These are phyloP conservation scores for Debaryomyces psychrophilus DNA, from an alignment of 1,139 yeast species.

Conservation along the genomic window DNA sequence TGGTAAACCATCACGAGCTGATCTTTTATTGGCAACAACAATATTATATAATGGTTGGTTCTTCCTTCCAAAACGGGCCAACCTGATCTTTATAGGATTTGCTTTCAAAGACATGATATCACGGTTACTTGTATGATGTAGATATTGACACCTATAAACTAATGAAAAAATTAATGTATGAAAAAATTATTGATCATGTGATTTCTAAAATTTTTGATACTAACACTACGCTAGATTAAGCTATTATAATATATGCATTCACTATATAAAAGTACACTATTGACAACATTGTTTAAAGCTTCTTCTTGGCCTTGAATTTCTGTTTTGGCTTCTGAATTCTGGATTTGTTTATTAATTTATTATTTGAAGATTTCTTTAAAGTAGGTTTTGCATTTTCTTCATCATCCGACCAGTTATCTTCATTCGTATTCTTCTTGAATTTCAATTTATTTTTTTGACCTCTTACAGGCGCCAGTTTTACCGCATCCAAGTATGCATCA, in stretches of 20 bases:
- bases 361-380: slow-evolving; percentile 16
- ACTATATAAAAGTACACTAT: slow-evolving; percentile 5
- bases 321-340: slow-evolving; percentile 45
- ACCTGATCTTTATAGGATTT: slow-evolving; percentile 56
- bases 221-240: not conserved
- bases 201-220: not conserved
- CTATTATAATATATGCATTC: slow-evolving; percentile 4
- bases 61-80: slow-evolving; percentile 91
- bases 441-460: slow-evolving; percentile 91
- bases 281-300: slow-evolving; percentile 36
- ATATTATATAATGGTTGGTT: slow-evolving; percentile 89
- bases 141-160: not conserved
- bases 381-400: slow-evolving; percentile 17
- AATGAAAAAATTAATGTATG: slow-evolving; percentile 3
- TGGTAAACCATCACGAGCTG: slow-evolving; percentile 83
- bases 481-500: slow-evolving; percentile 92
- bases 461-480: slow-evolving; percentile 87
- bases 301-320: slow-evolving; percentile 61
- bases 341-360: slow-evolving; percentile 23
- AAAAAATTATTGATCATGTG: slow-evolving; percentile 4
- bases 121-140: not conserved
- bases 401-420: slow-evolving; percentile 58
- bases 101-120: slow-evolving; percentile 19
- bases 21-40: slow-evolving; percentile 75
- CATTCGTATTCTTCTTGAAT: slow-evolving; percentile 66